These are phyloP conservation scores for Diaporthe sp. DNA, from an alignment of 2,329 filamentous ascomycete genomes.

Conservation along the genomic window DNA sequence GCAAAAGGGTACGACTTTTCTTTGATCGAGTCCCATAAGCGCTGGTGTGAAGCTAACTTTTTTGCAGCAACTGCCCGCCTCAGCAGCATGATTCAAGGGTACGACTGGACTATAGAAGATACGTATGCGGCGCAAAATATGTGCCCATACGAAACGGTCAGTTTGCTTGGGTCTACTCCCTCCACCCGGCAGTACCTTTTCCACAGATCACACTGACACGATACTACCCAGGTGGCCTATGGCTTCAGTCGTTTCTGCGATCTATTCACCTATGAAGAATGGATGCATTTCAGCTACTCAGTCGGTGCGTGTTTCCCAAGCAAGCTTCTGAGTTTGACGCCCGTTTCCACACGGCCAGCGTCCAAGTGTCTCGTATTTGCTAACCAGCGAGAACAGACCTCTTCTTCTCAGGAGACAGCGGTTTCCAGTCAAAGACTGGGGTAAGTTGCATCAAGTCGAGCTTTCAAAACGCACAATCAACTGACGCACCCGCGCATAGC, in stretches of 20 bases:
- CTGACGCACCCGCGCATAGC: conserved; percentile 49
- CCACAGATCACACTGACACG: conserved; percentile 31
- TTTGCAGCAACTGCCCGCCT: conserved; percentile 70
- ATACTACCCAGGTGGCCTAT: conserved; percentile 67
- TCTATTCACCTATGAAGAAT: conserved; percentile 82
- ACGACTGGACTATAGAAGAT: conserved; percentile 75
- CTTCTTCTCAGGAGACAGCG: conserved; percentile 71
- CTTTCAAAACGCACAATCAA: neutral
- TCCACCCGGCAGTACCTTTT: neutral
- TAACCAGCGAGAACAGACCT: conserved; percentile 58
- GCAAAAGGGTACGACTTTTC: conserved; percentile 60
- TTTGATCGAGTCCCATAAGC: conserved; percentile 9
- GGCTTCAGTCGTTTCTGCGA: conserved; percentile 82
- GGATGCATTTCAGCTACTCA: conserved; percentile 79
- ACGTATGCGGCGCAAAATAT: conserved; percentile 78
- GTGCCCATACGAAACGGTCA: conserved; percentile 80
- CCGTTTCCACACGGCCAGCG: neutral
- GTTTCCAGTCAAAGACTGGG: conserved; percentile 75
- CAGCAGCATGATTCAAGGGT: conserved; percentile 64
- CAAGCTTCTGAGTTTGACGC: neutral
- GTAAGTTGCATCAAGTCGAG: conserved; percentile 50
- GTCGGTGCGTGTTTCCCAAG: conserved; percentile 55
- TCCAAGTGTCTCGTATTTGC: neutral
- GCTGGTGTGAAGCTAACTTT: neutral
- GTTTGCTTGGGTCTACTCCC: conserved; percentile 13